Base-by-base conservation (phyloP, 805 yeast genomes). In the Cyberlindnera misumaiensis region DNA sequence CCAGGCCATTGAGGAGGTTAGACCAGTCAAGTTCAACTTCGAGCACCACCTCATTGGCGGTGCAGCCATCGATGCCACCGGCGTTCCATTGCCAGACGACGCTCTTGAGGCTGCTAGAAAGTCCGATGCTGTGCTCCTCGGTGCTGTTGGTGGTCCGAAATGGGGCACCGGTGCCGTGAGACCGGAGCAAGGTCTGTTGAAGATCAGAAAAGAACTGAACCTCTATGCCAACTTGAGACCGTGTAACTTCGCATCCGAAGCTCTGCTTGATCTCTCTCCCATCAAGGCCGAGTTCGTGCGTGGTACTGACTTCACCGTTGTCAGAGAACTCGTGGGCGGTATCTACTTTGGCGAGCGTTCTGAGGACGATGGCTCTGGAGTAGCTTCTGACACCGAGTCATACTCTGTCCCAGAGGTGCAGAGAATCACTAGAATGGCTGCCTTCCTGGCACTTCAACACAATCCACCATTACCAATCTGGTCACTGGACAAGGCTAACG, bases 61-160 rank as follows among this genome's bases (percentile, higher is more conserved):
- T 55, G 97, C 97, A 36, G 95, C 97, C 34, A 90, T 93, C 56
- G 98, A 93, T 60, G 96, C 96, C 41, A 82, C 94, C 32, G 98
- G 98, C 38, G 80, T 61, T 36, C 97, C 98, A 42, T 70, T 93
- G 47, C 83, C 96, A 12, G 95, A 83, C 43, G 90, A 72, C 41
- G 74, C 96, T 3, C 70, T 93, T 34, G 83, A 67, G 33, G 88
- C 95, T 9, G 75, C 97, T 28, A 88, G 86, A 64, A 66, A 67
- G 32, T 82, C 97, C 1, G 94, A 90, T 59, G 98, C 97, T 18
- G 95, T 93, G n/a, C 68, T 93, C 48, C 72, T 93, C 41, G 98
- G 98, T 49, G 96, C 98, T 8, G 98, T 93, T 26, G 98, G 98
- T 47, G 98, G 98, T 26, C 98, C 98, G 45, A 93, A 93, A 67